Base-by-base conservation (phyloP, 768 basidiomycete genomes). In the Heimioporus sp. region DNA sequence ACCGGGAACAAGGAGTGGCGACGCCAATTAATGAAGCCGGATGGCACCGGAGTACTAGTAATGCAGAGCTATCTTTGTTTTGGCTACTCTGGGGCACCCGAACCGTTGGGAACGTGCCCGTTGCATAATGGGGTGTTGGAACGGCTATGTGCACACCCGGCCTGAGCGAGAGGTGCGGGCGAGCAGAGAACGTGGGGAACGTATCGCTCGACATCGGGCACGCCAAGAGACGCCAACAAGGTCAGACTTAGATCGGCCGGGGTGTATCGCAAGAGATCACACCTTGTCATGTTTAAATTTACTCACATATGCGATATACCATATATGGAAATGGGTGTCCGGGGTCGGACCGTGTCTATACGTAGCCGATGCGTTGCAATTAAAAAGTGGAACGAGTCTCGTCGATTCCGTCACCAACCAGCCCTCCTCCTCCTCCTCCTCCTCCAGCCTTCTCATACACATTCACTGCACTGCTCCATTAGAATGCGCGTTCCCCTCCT, bases 401-500 rank as follows among this genome's bases (percentile, higher is more conserved):
- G 32, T 9, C 54, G 16, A 51, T 48, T 43, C 21, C n/a, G 20
- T 24, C 24, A 24, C 24, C 24, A 32, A 30, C 32, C 13, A 10
- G 20, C 9, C 3, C n/a, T 43, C n/a, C 5, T 20, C 19, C 20
- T 38, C 10, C 20, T 24, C 39, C 32, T 42, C 17, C 42, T 37
- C 42, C 4, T n/a, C n/a, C n/a, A n/a, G n/a, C n/a, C n/a, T n/a
- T n/a, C n/a, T n/a, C n/a, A n/a, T 24, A 24, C 24, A 24, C 24
- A 5, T 24, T 24, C 24, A 24, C 5, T 24, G 24, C 5, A 24
- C 24, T 24, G 24, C 24, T 24, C 24, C 24, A 24, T 24, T 24
- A 5, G 5, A 24, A 80, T 89, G 80, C 78, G 85, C 51, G 79
- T 82, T 11, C 58, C 87, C 28, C 73, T 87, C 36, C 75, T 85